Conservation (phyloP, 2,329 filamentous ascomycete species). For the Septoria petroselini region DNA sequence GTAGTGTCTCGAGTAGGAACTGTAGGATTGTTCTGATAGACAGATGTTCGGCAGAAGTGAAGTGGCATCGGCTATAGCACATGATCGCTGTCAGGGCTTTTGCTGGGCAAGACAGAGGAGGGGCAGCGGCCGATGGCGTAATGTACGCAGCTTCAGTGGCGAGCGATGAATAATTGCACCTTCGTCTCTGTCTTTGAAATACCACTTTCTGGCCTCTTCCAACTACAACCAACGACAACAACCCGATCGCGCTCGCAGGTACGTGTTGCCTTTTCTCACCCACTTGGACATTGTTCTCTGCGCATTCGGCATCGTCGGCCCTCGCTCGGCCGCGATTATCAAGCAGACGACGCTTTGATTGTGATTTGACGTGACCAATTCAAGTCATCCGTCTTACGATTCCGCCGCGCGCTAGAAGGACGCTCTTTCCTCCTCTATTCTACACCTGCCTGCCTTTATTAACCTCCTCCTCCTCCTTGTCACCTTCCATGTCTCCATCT, state of each 20-base stretch:
- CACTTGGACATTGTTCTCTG: neutral
- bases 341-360: neutral
- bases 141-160: neutral
- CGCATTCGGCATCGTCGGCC: slow-evolving; percentile 2
- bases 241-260: too few species aligned
- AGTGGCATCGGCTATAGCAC: too few species aligned
- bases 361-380: neutral
- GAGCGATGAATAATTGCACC: neutral
- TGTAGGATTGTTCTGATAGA: too few species aligned
- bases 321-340: neutral
- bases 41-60: too few species aligned
- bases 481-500: slow-evolving; percentile 41
- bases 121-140: neutral
- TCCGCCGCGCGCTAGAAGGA: too few species aligned
- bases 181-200: too few species aligned
- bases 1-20: too few species aligned
- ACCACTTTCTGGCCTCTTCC: too few species aligned
- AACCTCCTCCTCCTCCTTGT: slow-evolving; percentile 3
- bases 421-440: too few species aligned
- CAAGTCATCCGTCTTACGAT: neutral
- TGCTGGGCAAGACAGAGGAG: neutral
- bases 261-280: neutral
- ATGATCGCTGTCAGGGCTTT: too few species aligned
- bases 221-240: slow-evolving; percentile 1
- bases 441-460: neutral